These are phyloP conservation scores for Stachybotrys echinatus DNA, from an alignment of 2,329 filamentous ascomycete species.

Conservation along the genomic window DNA sequence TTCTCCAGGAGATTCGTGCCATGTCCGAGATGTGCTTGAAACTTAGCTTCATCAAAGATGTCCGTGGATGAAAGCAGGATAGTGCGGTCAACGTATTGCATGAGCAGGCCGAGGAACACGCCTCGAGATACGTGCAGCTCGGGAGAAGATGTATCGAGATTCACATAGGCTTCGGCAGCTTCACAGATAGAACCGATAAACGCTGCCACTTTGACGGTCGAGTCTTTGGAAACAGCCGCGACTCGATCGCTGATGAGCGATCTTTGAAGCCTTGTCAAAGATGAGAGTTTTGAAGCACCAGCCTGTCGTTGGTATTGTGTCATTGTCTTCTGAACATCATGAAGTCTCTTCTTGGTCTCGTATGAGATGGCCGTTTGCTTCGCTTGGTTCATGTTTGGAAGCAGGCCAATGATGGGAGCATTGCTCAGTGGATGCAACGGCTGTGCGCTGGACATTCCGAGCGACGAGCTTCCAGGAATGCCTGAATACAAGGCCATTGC, in stretches of 20 bases:
- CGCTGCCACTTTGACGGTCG: conserved; percentile 47
- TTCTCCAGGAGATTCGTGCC: conserved; percentile 38
- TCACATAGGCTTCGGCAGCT: conserved; percentile 20
- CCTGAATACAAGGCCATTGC: conserved; percentile 29
- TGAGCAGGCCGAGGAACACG: conserved; percentile 28
- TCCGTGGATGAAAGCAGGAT: conserved; percentile 37
- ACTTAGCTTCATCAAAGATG: conserved; percentile 56
- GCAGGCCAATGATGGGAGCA: conserved; percentile 41
- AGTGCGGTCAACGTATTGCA: conserved; percentile 52
- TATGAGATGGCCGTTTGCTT: conserved; percentile 49
- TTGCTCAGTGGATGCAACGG: conserved; percentile 58
- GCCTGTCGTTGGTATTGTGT: conserved; percentile 35
- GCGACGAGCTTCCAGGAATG: conserved; percentile 19
- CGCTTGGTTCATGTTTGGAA: conserved; percentile 28
- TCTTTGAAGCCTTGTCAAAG: conserved; percentile 55
- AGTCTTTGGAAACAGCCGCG: conserved; percentile 53
- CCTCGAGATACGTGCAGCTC: conserved; percentile 20
- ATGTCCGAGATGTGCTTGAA: conserved; percentile 57
- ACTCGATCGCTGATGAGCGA: conserved; percentile 51
- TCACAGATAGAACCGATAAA: conserved; percentile 40
- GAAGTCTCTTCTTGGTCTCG: conserved; percentile 43
- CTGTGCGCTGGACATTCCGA: conserved; percentile 35
- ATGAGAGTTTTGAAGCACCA: conserved; percentile 42
- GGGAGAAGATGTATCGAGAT: conserved; percentile 26
- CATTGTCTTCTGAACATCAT: conserved; percentile 34